Evolutionary conservation across 306 rosid species (phyloP), one percentile per base, ranked within the genome.

Genomic region (Benincasa hispida): DNA sequence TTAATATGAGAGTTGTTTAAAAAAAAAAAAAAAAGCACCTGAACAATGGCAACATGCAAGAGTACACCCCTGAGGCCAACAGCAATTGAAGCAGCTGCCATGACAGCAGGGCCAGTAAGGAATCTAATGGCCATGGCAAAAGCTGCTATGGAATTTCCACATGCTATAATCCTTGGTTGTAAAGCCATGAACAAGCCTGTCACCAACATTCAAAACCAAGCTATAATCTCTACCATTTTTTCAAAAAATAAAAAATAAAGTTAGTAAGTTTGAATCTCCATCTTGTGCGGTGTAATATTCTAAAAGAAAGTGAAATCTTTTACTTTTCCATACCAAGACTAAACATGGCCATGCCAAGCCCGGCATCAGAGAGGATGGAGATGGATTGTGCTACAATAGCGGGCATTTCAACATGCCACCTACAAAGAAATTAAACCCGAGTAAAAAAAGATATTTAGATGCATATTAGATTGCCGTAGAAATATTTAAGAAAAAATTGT

Each of bases 341-440:
- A 84, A 90, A 90, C 96, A 92, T 92, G 78, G 97, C 92, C 96
- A 92, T 92, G 79, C 98, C 98, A 53, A 92, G 96, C 54, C 96
- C 98, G 19, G 98, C 98, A 81, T 92, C 98, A n/a, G 98, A 92
- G 80, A 90, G 80, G n/a, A 92, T 92, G 53, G 96, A 86, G 54
- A 92, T 92, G 69, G 98, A 92, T 76, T 90, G 86, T 1, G 96
- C 90, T 61, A 92, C 86, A 25, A 92, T 89, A 28, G 90, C 90
- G 42, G 96, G 98, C 98, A 92, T 92, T 82, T 87, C 69, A 69
- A 92, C 22, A 78, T 92, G 78, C 96, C 96, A 92, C 92, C 98
- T 92, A 76, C 72, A 79, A 66, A 34, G 13, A 59, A 73, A 11
- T 45, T 10, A 45, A 45, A 45, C 51, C 5, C 51, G 0, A 41